A percentile compares a stretch with the other conserved stretches of the same genome.
These are phyloP conservation scores for Aspergillus hortae DNA, from an alignment of 2,329 filamentous ascomycete genomes.

Conservation along the genomic window DNA sequence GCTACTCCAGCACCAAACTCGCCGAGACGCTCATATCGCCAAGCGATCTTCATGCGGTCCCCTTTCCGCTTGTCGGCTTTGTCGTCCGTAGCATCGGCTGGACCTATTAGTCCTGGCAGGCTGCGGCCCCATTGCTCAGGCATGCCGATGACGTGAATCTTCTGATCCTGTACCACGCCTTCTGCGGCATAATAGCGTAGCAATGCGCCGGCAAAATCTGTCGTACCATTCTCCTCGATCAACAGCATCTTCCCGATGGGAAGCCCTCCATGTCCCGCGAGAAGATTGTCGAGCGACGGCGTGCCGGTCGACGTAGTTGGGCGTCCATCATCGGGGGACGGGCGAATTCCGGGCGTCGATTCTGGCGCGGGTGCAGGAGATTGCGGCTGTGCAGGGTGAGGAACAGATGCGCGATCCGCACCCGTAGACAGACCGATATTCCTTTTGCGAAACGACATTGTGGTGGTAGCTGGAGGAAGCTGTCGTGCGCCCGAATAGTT, in stretches of 20 bases:
- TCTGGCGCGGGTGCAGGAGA: slow-evolving; percentile 27
- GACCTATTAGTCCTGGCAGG: slow-evolving; percentile 67
- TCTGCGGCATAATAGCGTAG: slow-evolving; percentile 89
- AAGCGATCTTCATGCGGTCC: slow-evolving; percentile 97
- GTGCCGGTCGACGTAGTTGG: slow-evolving; percentile 89
- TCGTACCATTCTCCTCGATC: slow-evolving; percentile 85
- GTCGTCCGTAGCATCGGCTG: slow-evolving; percentile 45
- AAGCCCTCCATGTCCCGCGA: slow-evolving; percentile 83
- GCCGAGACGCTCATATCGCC: slow-evolving; percentile 86
- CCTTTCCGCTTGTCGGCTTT: slow-evolving; percentile 42
- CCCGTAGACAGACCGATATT: slow-evolving; percentile 55
- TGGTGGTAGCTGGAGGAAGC: slow-evolving; percentile 3
- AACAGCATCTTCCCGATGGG: slow-evolving; percentile 76
- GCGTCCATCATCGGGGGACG: slow-evolving; percentile 84
- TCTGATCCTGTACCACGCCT: slow-evolving; percentile 85
- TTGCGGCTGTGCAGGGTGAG: slow-evolving; percentile 24
- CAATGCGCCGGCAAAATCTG: slow-evolving; percentile 83
- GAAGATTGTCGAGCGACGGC: slow-evolving; percentile 73
- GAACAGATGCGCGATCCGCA: slow-evolving; percentile 28
- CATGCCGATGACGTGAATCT: slow-evolving; percentile 78
- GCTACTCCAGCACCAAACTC: slow-evolving; percentile 59
- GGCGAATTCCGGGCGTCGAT: slow-evolving; percentile 59
- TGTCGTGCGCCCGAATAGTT: slow-evolving; percentile 1
- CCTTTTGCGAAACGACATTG: slow-evolving; percentile 67
- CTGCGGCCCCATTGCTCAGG: slow-evolving; percentile 78